A percentile compares a stretch with the other conserved stretches of the same genome.
phyloP scores from a whole-genome alignment of 495 filamentous ascomycete species.

The Aspergillus affinis region DNA sequence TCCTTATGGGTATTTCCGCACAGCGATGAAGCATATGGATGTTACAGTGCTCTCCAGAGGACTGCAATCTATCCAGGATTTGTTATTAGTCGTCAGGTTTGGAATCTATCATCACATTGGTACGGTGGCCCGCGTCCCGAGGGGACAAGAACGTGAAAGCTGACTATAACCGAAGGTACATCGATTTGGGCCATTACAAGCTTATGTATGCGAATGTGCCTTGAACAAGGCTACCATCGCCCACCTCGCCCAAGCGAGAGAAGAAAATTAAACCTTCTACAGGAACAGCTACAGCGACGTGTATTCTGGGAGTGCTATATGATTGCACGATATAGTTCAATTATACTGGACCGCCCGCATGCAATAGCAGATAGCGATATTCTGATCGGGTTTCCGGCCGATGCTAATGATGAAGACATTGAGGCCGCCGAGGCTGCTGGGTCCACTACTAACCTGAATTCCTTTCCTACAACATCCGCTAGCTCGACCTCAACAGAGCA shows the following conservation, averaged over 20 bases:
- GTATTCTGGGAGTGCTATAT: constrained; percentile 36
- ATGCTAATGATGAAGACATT: constrained; percentile 31
- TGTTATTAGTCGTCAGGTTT: constrained; percentile 27
- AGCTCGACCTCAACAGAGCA: constrained; percentile 1
- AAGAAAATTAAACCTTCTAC: constrained; percentile 8
- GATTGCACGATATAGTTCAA: constrained; percentile 33
- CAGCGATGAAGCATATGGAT: constrained; percentile 25
- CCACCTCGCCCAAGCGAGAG: background rate
- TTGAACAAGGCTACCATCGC: constrained; percentile 27
- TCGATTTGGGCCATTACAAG: constrained; percentile 31
- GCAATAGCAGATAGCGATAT: constrained; percentile 26
- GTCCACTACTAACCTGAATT: constrained; percentile 22
- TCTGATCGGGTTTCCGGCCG: constrained; percentile 22
- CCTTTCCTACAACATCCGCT: background rate
- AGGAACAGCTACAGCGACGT: constrained; percentile 27
- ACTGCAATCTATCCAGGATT: constrained; percentile 30
- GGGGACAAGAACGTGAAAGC: background rate
- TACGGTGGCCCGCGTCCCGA: background rate
- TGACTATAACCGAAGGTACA: constrained; percentile 5
- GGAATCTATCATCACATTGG: constrained; percentile 34
- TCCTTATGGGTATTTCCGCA: constrained; percentile 31
- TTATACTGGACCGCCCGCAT: constrained; percentile 26
- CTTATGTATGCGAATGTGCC: constrained; percentile 28
- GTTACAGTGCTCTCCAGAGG: constrained; percentile 21
- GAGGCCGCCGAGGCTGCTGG: constrained; percentile 22